phyloP scores from a whole-genome alignment of 2,329 filamentous ascomycete genomes.

The Fusarium armeniacum region DNA sequence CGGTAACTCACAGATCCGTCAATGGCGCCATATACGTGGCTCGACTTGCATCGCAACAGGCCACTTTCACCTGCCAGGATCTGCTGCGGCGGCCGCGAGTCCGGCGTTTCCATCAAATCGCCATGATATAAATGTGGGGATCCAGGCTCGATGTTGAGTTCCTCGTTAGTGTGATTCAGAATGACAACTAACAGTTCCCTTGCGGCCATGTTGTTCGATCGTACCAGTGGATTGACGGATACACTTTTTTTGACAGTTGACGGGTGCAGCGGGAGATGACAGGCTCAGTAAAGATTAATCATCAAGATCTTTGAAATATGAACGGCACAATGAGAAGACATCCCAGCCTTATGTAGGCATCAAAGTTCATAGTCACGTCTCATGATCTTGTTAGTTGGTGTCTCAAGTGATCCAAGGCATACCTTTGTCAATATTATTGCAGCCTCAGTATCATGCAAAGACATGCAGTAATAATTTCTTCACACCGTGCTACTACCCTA shows the following conservation, averaged over 20 bases:
- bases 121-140: conserved; percentile 12
- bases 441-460: too few species aligned
- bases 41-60: conserved; percentile 27
- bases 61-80: conserved; percentile 30
- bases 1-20: conserved; percentile 23
- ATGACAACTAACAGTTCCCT: conserved; percentile 25
- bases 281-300: too few species aligned
- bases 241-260: background rate
- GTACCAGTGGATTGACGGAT: too few species aligned
- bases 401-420: too few species aligned
- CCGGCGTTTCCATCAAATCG: conserved; percentile 1
- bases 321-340: background rate
- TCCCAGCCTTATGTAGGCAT: background rate
- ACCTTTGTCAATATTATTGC: too few species aligned
- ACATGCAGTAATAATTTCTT: too few species aligned
- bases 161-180: conserved; percentile 35
- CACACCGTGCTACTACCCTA: too few species aligned
- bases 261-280: too few species aligned
- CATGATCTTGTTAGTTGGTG: too few species aligned
- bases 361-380: too few species aligned
- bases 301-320: too few species aligned
- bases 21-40: conserved; percentile 7
- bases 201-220: conserved; percentile 6
- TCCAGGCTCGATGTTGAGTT: conserved; percentile 16
- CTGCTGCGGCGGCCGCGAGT: background rate